phyloP scores from a whole-genome alignment of 2,329 filamentous ascomycete species.

The Aspergillus sp. region DNA sequence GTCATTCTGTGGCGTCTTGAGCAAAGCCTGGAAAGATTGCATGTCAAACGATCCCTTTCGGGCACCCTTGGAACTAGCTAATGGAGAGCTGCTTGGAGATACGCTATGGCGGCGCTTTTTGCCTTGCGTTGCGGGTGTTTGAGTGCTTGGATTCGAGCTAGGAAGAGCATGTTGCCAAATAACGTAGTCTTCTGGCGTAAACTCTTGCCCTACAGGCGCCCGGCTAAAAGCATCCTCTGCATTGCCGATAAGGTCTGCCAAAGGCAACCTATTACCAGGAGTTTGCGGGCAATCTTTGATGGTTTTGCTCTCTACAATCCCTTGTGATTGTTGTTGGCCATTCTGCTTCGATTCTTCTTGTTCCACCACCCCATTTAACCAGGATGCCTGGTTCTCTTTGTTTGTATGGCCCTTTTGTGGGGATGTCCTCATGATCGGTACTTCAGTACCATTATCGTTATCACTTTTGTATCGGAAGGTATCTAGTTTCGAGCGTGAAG shows the following conservation, averaged over 20 bases:
- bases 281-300: conserved; percentile 54
- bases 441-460: conserved; percentile 24
- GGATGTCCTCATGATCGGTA: conserved; percentile 22
- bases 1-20: conserved; percentile 69
- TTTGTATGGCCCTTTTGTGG: conserved; percentile 34
- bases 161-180: conserved; percentile 56
- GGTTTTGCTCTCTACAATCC: conserved; percentile 27
- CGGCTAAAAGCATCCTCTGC: conserved; percentile 56
- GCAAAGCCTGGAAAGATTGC: conserved; percentile 56
- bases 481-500: conserved; percentile 56
- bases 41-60: conserved; percentile 54
- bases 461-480: conserved; percentile 52
- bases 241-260: conserved; percentile 63
- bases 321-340: conserved; percentile 19
- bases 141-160: conserved; percentile 44
- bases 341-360: conserved; percentile 20
- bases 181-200: conserved; percentile 62
- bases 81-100: conserved; percentile 69
- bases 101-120: conserved; percentile 73
- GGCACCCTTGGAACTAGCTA: conserved; percentile 41
- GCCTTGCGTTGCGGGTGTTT: conserved; percentile 46
- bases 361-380: conserved; percentile 35
- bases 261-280: conserved; percentile 57
- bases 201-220: conserved; percentile 43
- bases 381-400: conserved; percentile 47